A percentile compares a stretch with the other conserved stretches of the same genome.
Evolutionary conservation across 345 rosid species (phyloP).

Genomic region (Cardamine chenopodiifolia): DNA sequence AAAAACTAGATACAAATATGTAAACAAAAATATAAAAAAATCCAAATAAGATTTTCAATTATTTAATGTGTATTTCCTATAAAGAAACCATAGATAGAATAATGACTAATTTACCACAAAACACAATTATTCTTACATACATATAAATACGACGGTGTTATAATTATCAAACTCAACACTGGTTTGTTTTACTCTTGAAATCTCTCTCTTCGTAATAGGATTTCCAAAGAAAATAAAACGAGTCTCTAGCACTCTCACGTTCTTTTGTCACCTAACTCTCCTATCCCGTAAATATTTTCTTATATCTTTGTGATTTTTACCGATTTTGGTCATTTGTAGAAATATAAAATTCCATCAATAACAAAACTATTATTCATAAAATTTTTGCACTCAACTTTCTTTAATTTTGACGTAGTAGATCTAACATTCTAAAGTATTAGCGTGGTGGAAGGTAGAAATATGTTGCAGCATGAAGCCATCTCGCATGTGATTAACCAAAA

Average conservation of each 20-base stretch:
- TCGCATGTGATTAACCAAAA: not conserved
- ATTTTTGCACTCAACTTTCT: not conserved
- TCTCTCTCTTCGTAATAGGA: too few species aligned
- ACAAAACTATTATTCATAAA: not conserved
- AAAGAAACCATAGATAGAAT: not conserved
- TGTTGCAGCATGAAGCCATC: not conserved
- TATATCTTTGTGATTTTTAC: not conserved
- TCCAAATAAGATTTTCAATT: not conserved
- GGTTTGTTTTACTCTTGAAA: not conserved
- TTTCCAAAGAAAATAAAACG: not conserved
- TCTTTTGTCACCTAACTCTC: not conserved
- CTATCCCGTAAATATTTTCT: not conserved
- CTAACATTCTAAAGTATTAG: not conserved
- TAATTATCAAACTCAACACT: not conserved
- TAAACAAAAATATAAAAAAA: not conserved
- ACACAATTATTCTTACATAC: not conserved
- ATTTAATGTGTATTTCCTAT: not conserved
- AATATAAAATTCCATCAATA: too few species aligned
- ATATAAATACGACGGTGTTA: not conserved
- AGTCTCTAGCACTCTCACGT: not conserved
- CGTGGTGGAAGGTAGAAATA: not conserved
- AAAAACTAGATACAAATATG: not conserved
- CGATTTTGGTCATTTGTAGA: not conserved
- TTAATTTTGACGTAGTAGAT: not conserved
- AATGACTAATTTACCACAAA: not conserved